phyloP scores from a whole-genome alignment of 2,329 filamentous ascomycete genomes.

The Microcyclospora tardicrescens region DNA sequence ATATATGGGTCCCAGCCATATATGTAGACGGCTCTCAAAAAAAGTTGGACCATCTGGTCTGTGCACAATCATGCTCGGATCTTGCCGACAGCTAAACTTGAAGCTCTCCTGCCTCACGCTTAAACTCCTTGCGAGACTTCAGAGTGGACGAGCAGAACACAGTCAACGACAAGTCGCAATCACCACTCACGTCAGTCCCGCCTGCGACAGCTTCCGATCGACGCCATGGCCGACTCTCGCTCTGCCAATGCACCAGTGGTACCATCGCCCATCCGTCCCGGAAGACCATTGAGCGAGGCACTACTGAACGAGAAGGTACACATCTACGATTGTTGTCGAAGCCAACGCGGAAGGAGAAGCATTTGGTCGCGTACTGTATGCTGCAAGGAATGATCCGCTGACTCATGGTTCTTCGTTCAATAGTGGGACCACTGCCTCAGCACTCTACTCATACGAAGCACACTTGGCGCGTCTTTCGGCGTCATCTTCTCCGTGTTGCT shows the following conservation, averaged over 20 bases:
- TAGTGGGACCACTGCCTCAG: slow-evolving; percentile 99
- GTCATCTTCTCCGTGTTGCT: slow-evolving; percentile 96
- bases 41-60: slow-evolving; percentile 2
- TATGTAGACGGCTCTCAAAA: not conserved
- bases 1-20: too few relatives aligned
- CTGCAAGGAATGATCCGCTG: not conserved
- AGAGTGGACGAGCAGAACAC: too few relatives aligned
- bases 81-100: slow-evolving; percentile 1
- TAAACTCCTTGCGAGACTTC: too few relatives aligned
- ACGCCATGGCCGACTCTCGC: slow-evolving; percentile 44
- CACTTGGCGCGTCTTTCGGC: slow-evolving; percentile 90
- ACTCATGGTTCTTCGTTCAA: not conserved
- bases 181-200: too few relatives aligned
- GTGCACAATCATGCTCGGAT: not conserved
- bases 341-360: not conserved
- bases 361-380: too few relatives aligned
- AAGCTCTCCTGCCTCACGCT: not conserved
- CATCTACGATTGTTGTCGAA: not conserved
- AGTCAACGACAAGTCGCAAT: too few relatives aligned
- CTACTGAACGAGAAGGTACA: slow-evolving; percentile 97
- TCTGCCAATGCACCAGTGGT: slow-evolving; percentile 43
- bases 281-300: slow-evolving; percentile 84
- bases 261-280: slow-evolving; percentile 51
- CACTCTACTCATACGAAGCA: slow-evolving; percentile 91
- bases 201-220: slow-evolving; percentile 1